Evolutionary conservation across 2,329 filamentous ascomycete species (phyloP).

Genomic region (Leptographium lundbergii): DNA sequence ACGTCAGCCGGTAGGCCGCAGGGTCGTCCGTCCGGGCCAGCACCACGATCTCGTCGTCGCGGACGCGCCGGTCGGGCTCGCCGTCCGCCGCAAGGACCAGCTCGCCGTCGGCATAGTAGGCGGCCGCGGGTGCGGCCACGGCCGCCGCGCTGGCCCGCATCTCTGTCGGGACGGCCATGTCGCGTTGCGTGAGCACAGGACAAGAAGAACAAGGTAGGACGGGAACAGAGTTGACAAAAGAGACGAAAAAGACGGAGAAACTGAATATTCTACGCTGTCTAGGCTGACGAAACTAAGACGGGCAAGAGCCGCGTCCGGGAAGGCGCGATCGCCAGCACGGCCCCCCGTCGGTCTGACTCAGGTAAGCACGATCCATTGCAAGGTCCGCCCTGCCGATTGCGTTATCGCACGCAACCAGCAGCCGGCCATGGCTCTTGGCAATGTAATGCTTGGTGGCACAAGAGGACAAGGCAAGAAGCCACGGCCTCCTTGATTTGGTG

Average conservation of each 20-base stretch:
- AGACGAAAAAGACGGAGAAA: no score
- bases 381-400: background rate
- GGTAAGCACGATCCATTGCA: background rate
- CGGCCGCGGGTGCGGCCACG: slow-evolving; percentile 5
- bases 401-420: background rate
- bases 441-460: no score
- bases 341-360: background rate
- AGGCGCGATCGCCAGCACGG: background rate
- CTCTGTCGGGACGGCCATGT: background rate
- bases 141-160: slow-evolving; percentile 10
- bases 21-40: background rate
- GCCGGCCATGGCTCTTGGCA: background rate
- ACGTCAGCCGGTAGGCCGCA: background rate
- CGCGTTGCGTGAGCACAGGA: background rate
- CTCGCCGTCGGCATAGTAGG: slow-evolving; percentile 7
- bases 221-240: no score
- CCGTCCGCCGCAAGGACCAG: slow-evolving; percentile 1
- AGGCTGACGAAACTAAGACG: no score
- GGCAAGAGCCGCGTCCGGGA: background rate
- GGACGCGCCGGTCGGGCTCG: background rate
- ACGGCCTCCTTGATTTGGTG: background rate
- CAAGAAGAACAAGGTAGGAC: no score
- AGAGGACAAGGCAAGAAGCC: background rate
- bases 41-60: slow-evolving; percentile 14
- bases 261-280: no score